phyloP scores from a whole-genome alignment of 78 protist genomes.

The Isochrysis galbana region DNA sequence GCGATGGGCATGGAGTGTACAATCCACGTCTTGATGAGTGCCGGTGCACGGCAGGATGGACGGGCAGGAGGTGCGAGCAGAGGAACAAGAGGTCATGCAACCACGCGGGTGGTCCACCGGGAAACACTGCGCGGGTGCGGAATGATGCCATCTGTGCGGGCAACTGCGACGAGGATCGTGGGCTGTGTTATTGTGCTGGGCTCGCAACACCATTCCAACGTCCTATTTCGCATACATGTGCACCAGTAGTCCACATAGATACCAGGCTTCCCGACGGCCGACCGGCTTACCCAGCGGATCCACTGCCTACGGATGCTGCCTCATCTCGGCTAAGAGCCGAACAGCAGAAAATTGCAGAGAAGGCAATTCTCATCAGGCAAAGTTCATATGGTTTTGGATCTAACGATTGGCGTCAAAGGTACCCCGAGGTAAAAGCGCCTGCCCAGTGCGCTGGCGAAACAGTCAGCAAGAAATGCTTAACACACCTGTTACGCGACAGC shows the following conservation, averaged over 20 bases:
- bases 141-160: neutral
- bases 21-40: neutral
- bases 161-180: slow-evolving; percentile 16
- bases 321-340: no score
- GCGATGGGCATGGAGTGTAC: neutral
- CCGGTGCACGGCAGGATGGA: neutral
- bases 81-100: neutral
- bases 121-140: neutral
- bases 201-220: neutral
- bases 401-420: no score
- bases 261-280: neutral
- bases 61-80: neutral
- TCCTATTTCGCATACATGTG: neutral
- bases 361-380: no score
- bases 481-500: no score
- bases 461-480: no score
- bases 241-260: neutral
- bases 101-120: neutral
- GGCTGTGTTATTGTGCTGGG: neutral
- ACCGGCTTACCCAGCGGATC: neutral
- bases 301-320: neutral
- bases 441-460: neutral
- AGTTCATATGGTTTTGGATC: no score
- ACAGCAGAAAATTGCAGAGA: no score
- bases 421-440: no score